Conservation (phyloP, 805 yeast species). For the Candida oleophila region DNA sequence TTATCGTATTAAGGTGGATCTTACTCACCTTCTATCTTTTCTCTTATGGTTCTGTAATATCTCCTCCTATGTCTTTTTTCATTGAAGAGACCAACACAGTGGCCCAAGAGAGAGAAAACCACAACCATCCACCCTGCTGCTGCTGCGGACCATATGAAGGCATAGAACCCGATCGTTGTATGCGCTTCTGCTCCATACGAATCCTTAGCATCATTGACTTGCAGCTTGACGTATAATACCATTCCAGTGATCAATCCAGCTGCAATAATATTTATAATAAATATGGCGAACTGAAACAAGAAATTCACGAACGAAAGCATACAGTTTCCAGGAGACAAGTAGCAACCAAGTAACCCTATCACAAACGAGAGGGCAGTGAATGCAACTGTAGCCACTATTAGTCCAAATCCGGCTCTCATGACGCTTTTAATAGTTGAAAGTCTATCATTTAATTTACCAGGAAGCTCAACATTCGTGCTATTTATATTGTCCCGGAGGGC, state of each 20-base stretch:
- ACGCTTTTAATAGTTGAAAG: constrained; percentile 43
- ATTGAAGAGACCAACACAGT: constrained; percentile 40
- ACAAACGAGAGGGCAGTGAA: constrained; percentile 45
- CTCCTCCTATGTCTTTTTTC: constrained; percentile 23
- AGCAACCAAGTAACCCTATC: constrained; percentile 47
- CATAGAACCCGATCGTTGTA: constrained; percentile 53
- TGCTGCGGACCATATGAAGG: constrained; percentile 63
- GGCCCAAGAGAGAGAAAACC: constrained; percentile 36
- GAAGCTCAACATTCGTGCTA: constrained; percentile 44
- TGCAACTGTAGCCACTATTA: constrained; percentile 30
- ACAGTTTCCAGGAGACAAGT: constrained; percentile 42
- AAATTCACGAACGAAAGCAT: constrained; percentile 47
- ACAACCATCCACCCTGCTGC: constrained; percentile 41
- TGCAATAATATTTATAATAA: constrained; percentile 44
- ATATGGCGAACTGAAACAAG: constrained; percentile 43
- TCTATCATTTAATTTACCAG: constrained; percentile 51
- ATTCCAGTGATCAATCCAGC: constrained; percentile 65
- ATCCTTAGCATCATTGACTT: constrained; percentile 48
- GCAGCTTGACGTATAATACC: constrained; percentile 46
- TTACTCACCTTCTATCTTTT: neutral
- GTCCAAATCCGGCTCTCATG: constrained; percentile 56
- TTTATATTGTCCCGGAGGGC: constrained; percentile 22
- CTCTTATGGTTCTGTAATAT: constrained; percentile 16
- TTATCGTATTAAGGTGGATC: no score
- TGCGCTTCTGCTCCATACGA: constrained; percentile 56